Evolutionary conservation across 305 asterid species (phyloP), one percentile per base, ranked within the genome.

Genomic region (Rubia balearica): DNA sequence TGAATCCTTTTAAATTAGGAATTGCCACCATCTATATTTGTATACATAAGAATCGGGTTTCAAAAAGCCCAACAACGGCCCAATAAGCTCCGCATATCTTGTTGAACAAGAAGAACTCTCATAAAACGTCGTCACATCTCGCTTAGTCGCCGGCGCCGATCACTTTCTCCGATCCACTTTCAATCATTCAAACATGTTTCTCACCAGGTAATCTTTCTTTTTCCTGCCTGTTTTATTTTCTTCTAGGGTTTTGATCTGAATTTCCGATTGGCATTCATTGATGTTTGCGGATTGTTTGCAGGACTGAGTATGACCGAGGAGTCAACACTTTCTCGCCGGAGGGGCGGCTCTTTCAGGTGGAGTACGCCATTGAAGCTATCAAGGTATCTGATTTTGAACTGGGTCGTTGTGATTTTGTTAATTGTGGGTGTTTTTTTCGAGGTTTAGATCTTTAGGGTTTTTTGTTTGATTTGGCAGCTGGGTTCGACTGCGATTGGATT

Each of bases 291-390:
- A 0, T 30, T 5, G 66, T 63, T 30, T n/a, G 17, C 72, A 88
- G 96, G 86, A 91, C 97, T 24, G 96, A 89, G 89, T 91, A 91
- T 76, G 97, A 91, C 78, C 82, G 97, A 79, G 97, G 97, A 70
- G 97, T 89, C 73, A 91, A 89, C 77, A 89, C 97, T 57, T 91
- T 91, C 85, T 91, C 97, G 11, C 96, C 95, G 9, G 96, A 91
- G 83, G 97, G 97, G 49, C 82, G 95, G 60, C 77, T 91, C 83
- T 91, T 91, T 78, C 97, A 91, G 80, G 97, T 91, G 36, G 97
- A 91, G 77, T 91, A 91, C 78, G 96, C 96, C 56, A 91, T 91
- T 76, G 96, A 91, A 77, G 95, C 96, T 33, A 91, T 91, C 73
- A 91, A 91, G 93, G 97, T 91, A 75, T 8, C 49, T 36, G 17